Base-by-base conservation (phyloP, 495 filamentous ascomycete genomes). In the Evansstolkia leycettana region DNA sequence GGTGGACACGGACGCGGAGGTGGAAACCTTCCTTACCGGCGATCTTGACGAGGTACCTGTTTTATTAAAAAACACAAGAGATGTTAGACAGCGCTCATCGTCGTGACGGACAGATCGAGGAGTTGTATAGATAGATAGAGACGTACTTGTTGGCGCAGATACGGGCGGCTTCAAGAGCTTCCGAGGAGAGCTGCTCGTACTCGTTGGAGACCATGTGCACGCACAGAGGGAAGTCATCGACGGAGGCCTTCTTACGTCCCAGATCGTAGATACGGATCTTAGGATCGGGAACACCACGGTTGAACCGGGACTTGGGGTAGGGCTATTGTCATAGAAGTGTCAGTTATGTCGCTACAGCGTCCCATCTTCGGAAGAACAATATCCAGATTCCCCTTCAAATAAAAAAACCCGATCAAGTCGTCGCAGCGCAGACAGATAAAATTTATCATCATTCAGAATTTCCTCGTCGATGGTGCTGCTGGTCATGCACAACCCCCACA, bases 201-300 rank as follows among this genome's bases (percentile, higher is more conserved):
- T 98, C 90, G 78, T 98, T 98, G 69, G 90, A 98, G 55, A 98
- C 88, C 51, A 98, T 72, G 80, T 98, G 90, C 57, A 98, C 78
- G 72, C 86, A 93, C 47, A 83, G 77, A 52, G 90, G 90, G 78
- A 98, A 98, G 68, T 98, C 90, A 64, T 96, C 90, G 57, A 94
- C 88, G 69, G 73, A 80, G 47, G 90, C 90, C 67, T 84, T 84
- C 85, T 98, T 98, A 61, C 90, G 85, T 68, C 90, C 90, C 41
- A 96, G 80, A 73, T 98, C 90, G 76, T 93, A 98, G 78, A 98
- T 96, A 54, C 86, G 82, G 58, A 95, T 95, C 79, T 98, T 95
- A 46, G 87, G 82, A 71, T 96, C 89, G 58, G 90, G 90, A 48
- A 98, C 90, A 95, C 90, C 90, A 75, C 90, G 87, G 80, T 98